Base-by-base conservation (phyloP, 106 monocot genomes). In the Agapanthus africanus region DNA sequence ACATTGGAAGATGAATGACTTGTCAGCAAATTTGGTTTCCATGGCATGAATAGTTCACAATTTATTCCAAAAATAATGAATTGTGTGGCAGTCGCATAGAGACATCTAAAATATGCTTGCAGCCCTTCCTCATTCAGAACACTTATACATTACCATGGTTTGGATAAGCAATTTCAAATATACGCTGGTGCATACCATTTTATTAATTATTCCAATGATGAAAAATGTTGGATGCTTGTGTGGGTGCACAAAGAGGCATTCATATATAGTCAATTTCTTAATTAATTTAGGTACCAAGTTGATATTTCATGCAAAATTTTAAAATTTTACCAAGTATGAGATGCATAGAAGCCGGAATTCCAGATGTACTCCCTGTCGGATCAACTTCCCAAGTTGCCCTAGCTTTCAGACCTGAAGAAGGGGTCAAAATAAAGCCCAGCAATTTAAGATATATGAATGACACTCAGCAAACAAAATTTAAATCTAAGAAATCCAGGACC, bases 321-420 rank as follows among this genome's bases (percentile, higher is more conserved):
- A n/a, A n/a, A n/a, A n/a, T 23, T 66, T 63, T 95, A 95, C 95
- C 91, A 78, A 88, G 83, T 34, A 89, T 36, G 65, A 97, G 86
- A 73, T 97, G 87, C 86, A 97, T 97, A 47, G 97, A 89, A 68
- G 65, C 69, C 40, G 91, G 82, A 84, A 84, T 51, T 63, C 86
- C 86, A 67, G 84, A 77, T 57, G 76, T 38, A 57, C 65, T 65
- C 77, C 97, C 97, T 18, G 65, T 73, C 19, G 69, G 49, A 82
- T 97, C 97, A 74, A 97, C 89, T 74, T 97, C 97, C 97, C 97
- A 97, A 71, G 84, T 89, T 39, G 89, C 88, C 51, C 42, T 54
- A 67, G 84, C 72, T 25, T 68, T 79, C 50, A 80, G 61, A 75
- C 79, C 95, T 95, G 70, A 11, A 82, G n/a, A 71, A 22, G 54